A percentile compares a stretch with the other conserved stretches of the same genome.
phyloP scores from a whole-genome alignment of 2,329 filamentous ascomycete genomes.

The Grosmannia penicillata region DNA sequence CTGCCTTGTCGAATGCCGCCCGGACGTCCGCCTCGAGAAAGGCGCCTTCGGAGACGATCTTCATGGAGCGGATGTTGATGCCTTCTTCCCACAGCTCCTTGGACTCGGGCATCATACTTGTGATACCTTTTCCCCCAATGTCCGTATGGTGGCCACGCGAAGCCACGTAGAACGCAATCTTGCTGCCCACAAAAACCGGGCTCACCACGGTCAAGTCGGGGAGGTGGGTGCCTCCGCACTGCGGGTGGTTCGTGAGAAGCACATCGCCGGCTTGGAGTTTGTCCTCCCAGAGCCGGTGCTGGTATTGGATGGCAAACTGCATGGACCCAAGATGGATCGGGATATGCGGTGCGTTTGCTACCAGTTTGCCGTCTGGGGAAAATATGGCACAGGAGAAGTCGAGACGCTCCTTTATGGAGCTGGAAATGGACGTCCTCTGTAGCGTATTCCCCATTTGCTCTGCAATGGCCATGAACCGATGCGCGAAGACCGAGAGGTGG shows the following conservation, averaged over 20 bases:
- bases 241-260: constrained; percentile 69
- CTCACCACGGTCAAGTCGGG: constrained; percentile 73
- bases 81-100: constrained; percentile 50
- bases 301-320: constrained; percentile 65
- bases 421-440: constrained; percentile 67
- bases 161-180: constrained; percentile 69
- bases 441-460: constrained; percentile 54
- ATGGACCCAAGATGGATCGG: constrained; percentile 69
- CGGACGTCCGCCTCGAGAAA: constrained; percentile 64
- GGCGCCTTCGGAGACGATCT: constrained; percentile 51
- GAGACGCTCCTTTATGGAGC: constrained; percentile 68
- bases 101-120: constrained; percentile 45
- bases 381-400: constrained; percentile 76
- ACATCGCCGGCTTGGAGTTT: constrained; percentile 68
- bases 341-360: constrained; percentile 66
- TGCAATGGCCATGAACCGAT: constrained; percentile 60
- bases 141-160: constrained; percentile 70
- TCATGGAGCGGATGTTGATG: constrained; percentile 46
- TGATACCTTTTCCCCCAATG: constrained; percentile 61
- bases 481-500: constrained; percentile 54
- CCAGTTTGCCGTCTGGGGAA: constrained; percentile 56
- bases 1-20: constrained; percentile 71
- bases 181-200: constrained; percentile 58
- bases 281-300: constrained; percentile 65
- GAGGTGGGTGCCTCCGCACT: constrained; percentile 72